These are phyloP conservation scores for Colletotrichum truncatum DNA, from an alignment of 2,329 filamentous ascomycete species.

Conservation along the genomic window DNA sequence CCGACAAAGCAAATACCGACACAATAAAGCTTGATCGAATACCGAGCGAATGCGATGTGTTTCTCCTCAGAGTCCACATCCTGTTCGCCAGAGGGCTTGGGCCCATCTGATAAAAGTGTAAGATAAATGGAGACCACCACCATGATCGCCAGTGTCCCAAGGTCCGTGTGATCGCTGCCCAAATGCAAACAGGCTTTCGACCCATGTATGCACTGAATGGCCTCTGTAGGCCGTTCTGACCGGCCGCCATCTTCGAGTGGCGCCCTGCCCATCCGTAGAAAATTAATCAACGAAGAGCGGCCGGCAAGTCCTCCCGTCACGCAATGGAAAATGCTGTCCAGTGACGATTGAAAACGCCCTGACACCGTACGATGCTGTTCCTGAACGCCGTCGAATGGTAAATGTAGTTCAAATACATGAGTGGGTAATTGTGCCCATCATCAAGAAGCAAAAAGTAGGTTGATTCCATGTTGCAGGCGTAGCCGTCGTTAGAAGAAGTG, in stretches of 20 bases:
- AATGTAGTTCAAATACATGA: slow-evolving; percentile 62
- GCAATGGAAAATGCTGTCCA: slow-evolving; percentile 32
- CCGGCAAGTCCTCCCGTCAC: slow-evolving; percentile 8
- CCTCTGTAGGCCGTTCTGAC: slow-evolving; percentile 1
- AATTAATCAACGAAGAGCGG: slow-evolving; percentile 43
- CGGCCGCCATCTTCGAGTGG: slow-evolving; percentile 13
- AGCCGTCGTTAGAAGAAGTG: slow-evolving; percentile 90
- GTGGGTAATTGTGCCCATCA: slow-evolving; percentile 35
- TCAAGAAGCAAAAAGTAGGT: slow-evolving; percentile 42
- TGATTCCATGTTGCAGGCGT: slow-evolving; percentile 37
- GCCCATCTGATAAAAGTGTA: slow-evolving; percentile 22
- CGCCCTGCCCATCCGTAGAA: slow-evolving; percentile 3
- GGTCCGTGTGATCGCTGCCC: slow-evolving; percentile 23
- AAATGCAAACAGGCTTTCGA: slow-evolving; percentile 18
- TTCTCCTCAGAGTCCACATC: slow-evolving; percentile 13
- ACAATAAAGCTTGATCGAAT: slow-evolving; percentile 11
- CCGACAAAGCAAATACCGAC: slow-evolving; percentile 26
- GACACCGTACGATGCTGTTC: slow-evolving; percentile 69
- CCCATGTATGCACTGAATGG: slow-evolving; percentile 23
- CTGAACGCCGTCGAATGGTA: slow-evolving; percentile 60
- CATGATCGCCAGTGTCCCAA: slow-evolving; percentile 25
- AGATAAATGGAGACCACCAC: slow-evolving; percentile 17
- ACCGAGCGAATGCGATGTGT: not conserved
- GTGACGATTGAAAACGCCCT: slow-evolving; percentile 56
- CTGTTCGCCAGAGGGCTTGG: slow-evolving; percentile 3